Evolutionary conservation across 352 stramenopile genomes (phyloP).

Genomic region (Phytopythium montanum): DNA sequence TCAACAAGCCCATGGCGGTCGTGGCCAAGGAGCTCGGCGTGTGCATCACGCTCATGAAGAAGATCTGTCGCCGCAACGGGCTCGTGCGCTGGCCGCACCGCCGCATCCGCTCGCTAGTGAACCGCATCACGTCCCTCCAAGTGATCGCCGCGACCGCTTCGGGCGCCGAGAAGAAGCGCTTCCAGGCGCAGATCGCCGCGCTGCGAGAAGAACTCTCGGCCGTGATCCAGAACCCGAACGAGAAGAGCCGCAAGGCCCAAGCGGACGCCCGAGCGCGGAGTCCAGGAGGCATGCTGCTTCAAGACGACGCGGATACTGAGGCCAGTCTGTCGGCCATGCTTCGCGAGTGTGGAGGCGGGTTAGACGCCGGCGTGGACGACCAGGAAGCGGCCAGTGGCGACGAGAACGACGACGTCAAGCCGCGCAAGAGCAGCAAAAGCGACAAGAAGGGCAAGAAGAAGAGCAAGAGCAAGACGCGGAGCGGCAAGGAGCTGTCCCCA

Average conservation of each 20-base stretch:
- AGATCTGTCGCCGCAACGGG: slow-evolving; percentile 81
- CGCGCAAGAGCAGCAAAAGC: slow-evolving; percentile 15
- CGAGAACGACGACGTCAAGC: background rate
- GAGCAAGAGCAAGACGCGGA: slow-evolving; percentile 12
- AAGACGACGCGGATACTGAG: slow-evolving; percentile 10
- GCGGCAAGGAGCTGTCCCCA: background rate
- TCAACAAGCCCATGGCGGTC: slow-evolving; percentile 82
- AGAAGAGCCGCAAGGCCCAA: slow-evolving; percentile 80
- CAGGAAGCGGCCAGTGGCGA: slow-evolving; percentile 4
- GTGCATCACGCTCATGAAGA: slow-evolving; percentile 88
- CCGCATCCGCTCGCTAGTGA: slow-evolving; percentile 77
- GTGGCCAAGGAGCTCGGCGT: slow-evolving; percentile 81
- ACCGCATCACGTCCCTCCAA: slow-evolving; percentile 76
- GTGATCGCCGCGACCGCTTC: slow-evolving; percentile 48
- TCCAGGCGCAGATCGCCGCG: slow-evolving; percentile 53
- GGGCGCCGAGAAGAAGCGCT: slow-evolving; percentile 52
- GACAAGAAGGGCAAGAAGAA: slow-evolving; percentile 23
- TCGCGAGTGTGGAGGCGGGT: slow-evolving; percentile 6
- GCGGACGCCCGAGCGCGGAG: slow-evolving; percentile 44
- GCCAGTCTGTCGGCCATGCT: slow-evolving; percentile 7
- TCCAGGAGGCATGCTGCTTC: slow-evolving; percentile 13
- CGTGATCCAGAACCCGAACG: slow-evolving; percentile 84
- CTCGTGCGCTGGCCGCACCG: slow-evolving; percentile 80
- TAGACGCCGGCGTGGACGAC: slow-evolving; percentile 7
- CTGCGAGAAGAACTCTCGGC: slow-evolving; percentile 65